Conservation (phyloP, 1,284 basidiomycete genomes). For the Cryptococcus jaspeensis region DNA sequence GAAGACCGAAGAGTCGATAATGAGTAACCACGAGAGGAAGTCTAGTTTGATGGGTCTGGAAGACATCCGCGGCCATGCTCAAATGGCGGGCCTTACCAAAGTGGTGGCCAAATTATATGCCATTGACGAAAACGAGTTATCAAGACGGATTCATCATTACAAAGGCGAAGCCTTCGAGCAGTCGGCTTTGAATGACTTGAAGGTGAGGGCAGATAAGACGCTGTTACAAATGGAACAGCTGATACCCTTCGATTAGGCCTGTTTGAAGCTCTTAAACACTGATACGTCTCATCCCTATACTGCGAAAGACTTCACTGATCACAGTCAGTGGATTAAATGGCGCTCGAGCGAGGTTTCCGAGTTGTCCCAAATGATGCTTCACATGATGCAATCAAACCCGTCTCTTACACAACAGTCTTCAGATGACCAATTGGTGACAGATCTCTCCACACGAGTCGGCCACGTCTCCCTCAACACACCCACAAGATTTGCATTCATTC, state of each 20-base stretch:
- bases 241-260: conserved; percentile 60
- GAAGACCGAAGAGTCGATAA: too few relatives aligned
- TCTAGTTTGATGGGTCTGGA: too few relatives aligned
- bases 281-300: conserved; percentile 79
- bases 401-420: conserved; percentile 71
- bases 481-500: conserved; percentile 65
- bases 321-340: conserved; percentile 81
- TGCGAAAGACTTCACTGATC: conserved; percentile 78
- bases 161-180: conserved; percentile 37
- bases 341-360: conserved; percentile 76
- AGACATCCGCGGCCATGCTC: too few relatives aligned
- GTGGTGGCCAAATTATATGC: neutral
- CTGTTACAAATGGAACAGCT: neutral
- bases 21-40: too few relatives aligned
- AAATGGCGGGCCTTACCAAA: neutral
- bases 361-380: conserved; percentile 82
- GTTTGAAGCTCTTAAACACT: conserved; percentile 85
- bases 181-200: conserved; percentile 79
- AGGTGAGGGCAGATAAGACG: conserved; percentile 55
- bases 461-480: conserved; percentile 20
- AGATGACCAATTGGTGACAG: conserved; percentile 53
- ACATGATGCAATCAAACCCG: conserved; percentile 83
- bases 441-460: conserved; percentile 24
- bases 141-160: too few relatives aligned
- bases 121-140: conserved; percentile 5